Evolutionary conservation across 2,329 filamentous ascomycete species (phyloP), one percentile per base, ranked within the genome.

Genomic region (Penicillium sp.): DNA sequence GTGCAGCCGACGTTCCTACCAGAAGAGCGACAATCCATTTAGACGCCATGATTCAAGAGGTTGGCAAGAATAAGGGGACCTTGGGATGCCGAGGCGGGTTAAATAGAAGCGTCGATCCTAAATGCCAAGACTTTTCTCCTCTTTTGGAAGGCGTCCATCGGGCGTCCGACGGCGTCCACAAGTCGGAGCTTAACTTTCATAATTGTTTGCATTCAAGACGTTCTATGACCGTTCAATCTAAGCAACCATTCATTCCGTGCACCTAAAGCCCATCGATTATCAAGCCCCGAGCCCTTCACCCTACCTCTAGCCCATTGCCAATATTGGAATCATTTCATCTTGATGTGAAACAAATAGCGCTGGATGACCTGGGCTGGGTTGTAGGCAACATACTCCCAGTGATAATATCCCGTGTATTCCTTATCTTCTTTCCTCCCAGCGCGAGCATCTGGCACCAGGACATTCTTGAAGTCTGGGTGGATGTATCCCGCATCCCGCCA

Each of bases 331-430:
- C 32, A 55, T 18, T 21, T 21, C 63, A 74, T 69, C 24, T 59
- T 50, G 29, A 75, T 65, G 18, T 67, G 64, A 16, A 75, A 60
- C 48, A 77, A 59, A 56, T 77, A 77, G 48, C 67, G 67, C 43
- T 73, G 63, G 44, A 66, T 68, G 49, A 77, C 64, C 63, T 77
- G 75, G 34, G 70, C 67, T 29, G 75, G 68, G 52, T 75, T 66
- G 49, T 74, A 72, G 36, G 69, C 73, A 43, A 77, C 71, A 54
- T 76, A 77, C 61, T 77, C 75, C 46, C 71, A 70, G 57, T 73
- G 44, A 4, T 42, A 54, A 34, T 27, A 11, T n/a, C 6, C 3
- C 0, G 0, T 0, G 2, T 1, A 0, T 6, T 1, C 1, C 3
- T 0, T 18, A 5, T 7, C 4, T 10, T n/a, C 27, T 9, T 1